phyloP scores from a whole-genome alignment of 805 yeast genomes.

The Metschnikowia anglica region DNA sequence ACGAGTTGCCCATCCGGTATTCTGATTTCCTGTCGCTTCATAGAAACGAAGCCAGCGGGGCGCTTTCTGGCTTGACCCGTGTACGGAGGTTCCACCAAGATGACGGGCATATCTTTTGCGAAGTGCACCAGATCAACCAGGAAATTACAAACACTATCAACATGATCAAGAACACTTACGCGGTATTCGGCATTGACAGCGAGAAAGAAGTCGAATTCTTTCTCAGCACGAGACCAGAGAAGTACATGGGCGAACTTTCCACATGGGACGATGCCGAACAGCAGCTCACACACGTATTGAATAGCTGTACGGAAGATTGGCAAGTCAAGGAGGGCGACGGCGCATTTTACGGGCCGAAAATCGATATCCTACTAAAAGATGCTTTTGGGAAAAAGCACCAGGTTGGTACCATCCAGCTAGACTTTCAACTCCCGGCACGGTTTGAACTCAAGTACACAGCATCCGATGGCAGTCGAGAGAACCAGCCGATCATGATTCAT shows the following conservation, averaged over 20 bases:
- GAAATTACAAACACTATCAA: slow-evolving; percentile 75
- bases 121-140: slow-evolving; percentile 64
- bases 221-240: slow-evolving; percentile 85
- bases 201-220: slow-evolving; percentile 53
- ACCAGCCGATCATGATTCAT: slow-evolving; percentile 90
- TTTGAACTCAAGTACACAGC: slow-evolving; percentile 69
- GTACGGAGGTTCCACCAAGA: slow-evolving; percentile 97
- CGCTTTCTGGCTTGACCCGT: slow-evolving; percentile 86
- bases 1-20: slow-evolving; percentile 80
- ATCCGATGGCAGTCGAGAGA: slow-evolving; percentile 47
- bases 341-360: slow-evolving; percentile 95
- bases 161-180: slow-evolving; percentile 73
- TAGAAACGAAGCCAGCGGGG: slow-evolving; percentile 93
- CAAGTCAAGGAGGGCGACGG: slow-evolving; percentile 88
- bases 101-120: slow-evolving; percentile 95
- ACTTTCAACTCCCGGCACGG: slow-evolving; percentile 88
- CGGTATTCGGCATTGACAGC: slow-evolving; percentile 56
- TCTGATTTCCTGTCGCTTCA: slow-evolving; percentile 92
- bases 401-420: slow-evolving; percentile 93
- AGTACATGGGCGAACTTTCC: slow-evolving; percentile 69
- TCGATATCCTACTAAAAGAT: slow-evolving; percentile 82
- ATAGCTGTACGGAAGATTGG: slow-evolving; percentile 58
- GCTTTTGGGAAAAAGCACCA: slow-evolving; percentile 81
- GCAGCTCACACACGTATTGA: slow-evolving; percentile 59
- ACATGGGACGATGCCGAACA: slow-evolving; percentile 86